Base-by-base conservation (phyloP, 805 yeast genomes). In the Maudiozyma serrabonitensis region DNA sequence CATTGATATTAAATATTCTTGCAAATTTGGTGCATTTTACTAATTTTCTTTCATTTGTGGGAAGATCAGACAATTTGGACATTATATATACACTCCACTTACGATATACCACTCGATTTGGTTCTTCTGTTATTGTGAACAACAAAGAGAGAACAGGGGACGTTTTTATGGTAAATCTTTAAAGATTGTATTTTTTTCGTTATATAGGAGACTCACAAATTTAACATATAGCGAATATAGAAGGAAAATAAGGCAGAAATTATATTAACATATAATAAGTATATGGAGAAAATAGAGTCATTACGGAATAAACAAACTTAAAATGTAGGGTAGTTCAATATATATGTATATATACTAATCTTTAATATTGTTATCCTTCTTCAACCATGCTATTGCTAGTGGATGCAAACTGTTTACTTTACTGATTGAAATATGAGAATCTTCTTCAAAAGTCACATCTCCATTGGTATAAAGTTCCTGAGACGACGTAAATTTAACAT, bases 381-480 rank as follows among this genome's bases (percentile, higher is more conserved):
- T 46, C 13, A 86, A 68, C 95, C 95, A 86, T 38, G 73, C 68
- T 50, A 83, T 66, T 0, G 89, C 90, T 47, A 86, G 64, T 3
- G 95, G 95, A 62, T 86, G 88, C 37, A 86, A 66, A 41, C 84
- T 76, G 43, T 75, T 61, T 39, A 77, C 66, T 49, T 56, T 60
- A 39, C 61, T 58, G 8, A 59, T 54, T 7, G 50, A 40, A 9
- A 59, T 56, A 41, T 53, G 45, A 38, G 53, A 40, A n/a, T 49
- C 43, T 15, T 42, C 32, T 15, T 40, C 26, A 25, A 52, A 52
- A 3, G 46, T 52, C 28, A 62, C 64, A 11, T 54, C 34, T 3
- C 64, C 66, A 11, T 59, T 58, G 1, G 54, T 56, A 1, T 55
- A 51, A 8, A 50, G 43, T 11, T 54, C 51, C n/a, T 58, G 55